Evolutionary conservation across 208 protist species (phyloP), one percentile per base, ranked within the genome.

Genomic region (Trypanosomatidae sp.): DNA sequence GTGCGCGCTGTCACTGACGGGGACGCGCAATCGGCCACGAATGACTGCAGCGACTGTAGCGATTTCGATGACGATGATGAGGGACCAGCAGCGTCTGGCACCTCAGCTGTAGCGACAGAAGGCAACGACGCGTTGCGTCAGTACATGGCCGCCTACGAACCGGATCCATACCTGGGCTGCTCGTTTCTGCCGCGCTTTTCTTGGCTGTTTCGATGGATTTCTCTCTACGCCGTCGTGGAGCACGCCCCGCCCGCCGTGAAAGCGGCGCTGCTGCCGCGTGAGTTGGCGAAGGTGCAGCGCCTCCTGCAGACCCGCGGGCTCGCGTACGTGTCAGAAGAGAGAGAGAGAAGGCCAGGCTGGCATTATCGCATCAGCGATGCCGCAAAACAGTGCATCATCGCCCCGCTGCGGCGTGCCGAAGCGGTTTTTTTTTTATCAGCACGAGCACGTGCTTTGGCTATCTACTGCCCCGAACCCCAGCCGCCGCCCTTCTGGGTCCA

Each of bases 141-240:
- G 33, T 77, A 64, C 47, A 85, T 84, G 36, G 33, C 69, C 12
- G 56, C 62, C 56, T 88, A 75, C 66, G 76, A 79, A 62, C 86
- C 86, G 9, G 72, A 88, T 49, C 83, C 82, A 10, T 84, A 76
- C 67, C 75, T 86, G 41, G 69, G 74, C 58, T 50, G 77, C 68
- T 50, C 80, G 4, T 82, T 86, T 66, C 47, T 69, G 22, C 79
- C 70, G 7, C 43, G 30, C 30, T 65, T 71, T 30, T 8, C 19
- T 19, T 52, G 72, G 17, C 67, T 69, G 3, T 75, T 75, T 43
- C 62, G 79, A 30, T 90, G 88, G 85, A 43, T 71, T 10, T 62
- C 83, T 12, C 77, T 90, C 36, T 76, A 79, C 44, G 65, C 46
- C 13, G 30, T 90, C 25, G 70, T 88, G 15, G 71, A 72, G 46